Base-by-base conservation (phyloP, 768 basidiomycete species). In the Postia placenta region DNA sequence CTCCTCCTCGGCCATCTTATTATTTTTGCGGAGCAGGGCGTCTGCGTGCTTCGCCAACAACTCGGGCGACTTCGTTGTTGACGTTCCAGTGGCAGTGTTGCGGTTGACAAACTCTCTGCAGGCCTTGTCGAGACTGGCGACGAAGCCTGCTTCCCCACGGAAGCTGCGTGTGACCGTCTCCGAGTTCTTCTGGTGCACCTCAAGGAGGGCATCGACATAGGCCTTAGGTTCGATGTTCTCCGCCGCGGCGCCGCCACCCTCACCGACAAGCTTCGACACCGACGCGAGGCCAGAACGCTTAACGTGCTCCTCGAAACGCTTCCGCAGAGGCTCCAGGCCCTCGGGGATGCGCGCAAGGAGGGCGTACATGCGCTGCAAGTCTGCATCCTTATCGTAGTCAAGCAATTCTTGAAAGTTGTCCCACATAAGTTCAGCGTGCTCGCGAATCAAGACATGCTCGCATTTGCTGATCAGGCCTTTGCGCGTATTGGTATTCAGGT, bases 51-150 rank as follows among this genome's bases (percentile, higher is more conserved):
- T 93, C 25, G 94, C 92, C 22, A 99, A 69, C 42, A 97, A 67
- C 62, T 97, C 95, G 0, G 95, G 92, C 4, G 91, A 94, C 67
- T 88, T 92, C 23, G 85, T 84, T 0, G 79, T 74, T 1, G 86
- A 87, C n/a, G 78, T 70, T 0, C 91, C 91, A 12, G 92, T 94
- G 6, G 90, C 91, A 43, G 83, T 80, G 64, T 98, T 99, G 38
- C 83, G 76, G 66, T 99, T 99, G 64, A 95, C 91, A 64, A 92
- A 97, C 61, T 93, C 92, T 59, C 91, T 74, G 69, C 92, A 97
- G 0, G 95, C 95, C 76, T 92, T 83, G 67, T 97, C 95, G 45
- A 98, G 71, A 65, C 86, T 87, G 1, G 91, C 92, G 23, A 93
- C 87, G 64, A 99, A 99, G 7, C 92, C 92, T 22, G 89, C 83